Evolutionary conservation across 306 rosid species (phyloP).

Genomic region (Adenanthera pavonina): DNA sequence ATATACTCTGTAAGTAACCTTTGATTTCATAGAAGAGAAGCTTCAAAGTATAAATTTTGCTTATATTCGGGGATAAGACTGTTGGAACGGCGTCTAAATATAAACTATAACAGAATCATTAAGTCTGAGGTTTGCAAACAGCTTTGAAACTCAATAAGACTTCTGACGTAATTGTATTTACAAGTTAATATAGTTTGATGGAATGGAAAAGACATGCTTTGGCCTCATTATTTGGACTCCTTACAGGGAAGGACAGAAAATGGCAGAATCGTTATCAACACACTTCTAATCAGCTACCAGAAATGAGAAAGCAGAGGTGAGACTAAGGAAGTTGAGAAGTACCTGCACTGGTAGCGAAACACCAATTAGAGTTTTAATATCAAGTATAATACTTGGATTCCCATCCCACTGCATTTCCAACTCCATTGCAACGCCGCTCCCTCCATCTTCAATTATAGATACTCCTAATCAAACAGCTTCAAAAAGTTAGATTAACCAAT

Average conservation of each 20-base stretch:
- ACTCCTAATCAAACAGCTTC: conserved; percentile 62
- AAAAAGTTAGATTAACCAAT: conserved; percentile 42
- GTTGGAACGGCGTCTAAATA: not conserved
- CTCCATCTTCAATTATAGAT: conserved; percentile 76
- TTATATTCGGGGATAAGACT: not conserved
- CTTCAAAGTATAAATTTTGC: not conserved
- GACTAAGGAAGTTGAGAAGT: conserved; percentile 28
- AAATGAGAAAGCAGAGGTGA: conserved; percentile 13
- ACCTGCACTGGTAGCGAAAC: conserved; percentile 93
- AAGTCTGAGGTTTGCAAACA: conserved; percentile 21
- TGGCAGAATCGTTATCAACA: not conserved
- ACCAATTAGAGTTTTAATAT: conserved; percentile 82
- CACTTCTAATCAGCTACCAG: conserved; percentile 26
- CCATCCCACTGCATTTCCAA: conserved; percentile 99
- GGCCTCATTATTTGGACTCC: conserved; percentile 22
- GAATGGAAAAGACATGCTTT: conserved; percentile 29
- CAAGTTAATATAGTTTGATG: conserved; percentile 28
- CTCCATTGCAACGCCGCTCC: conserved; percentile 82
- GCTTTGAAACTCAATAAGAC: conserved; percentile 22
- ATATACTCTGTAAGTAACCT: not conserved
- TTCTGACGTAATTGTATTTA: conserved; percentile 4
- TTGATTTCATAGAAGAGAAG: not conserved
- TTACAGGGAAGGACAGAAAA: conserved; percentile 1
- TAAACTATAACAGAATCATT: conserved; percentile 16
- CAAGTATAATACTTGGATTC: conserved; percentile 88